phyloP scores from a whole-genome alignment of 75 land plant genomes.

The Cryptomeria japonica region DNA sequence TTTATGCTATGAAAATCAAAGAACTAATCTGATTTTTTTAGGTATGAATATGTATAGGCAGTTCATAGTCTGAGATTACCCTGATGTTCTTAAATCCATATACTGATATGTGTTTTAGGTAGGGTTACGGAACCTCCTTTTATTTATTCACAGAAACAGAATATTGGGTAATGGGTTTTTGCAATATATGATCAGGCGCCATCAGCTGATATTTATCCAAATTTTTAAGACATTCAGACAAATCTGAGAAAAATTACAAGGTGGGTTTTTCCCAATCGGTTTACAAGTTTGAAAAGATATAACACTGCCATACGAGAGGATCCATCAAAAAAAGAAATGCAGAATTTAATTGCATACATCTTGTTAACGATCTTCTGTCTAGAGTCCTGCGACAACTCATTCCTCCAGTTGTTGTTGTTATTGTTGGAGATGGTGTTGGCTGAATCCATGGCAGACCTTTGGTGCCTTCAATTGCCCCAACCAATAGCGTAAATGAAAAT shows the following conservation, averaged over 20 bases:
- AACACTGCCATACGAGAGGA: neutral
- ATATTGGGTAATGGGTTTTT: neutral
- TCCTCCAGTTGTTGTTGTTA: neutral
- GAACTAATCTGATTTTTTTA: too few species aligned
- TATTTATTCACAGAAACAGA: neutral
- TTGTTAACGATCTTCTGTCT: slow-evolving; percentile 11
- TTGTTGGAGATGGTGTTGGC: neutral
- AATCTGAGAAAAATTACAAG: neutral
- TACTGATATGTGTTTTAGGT: neutral
- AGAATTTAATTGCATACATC: neutral
- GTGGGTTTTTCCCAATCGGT: neutral
- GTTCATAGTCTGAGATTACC: neutral
- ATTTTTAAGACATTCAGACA: neutral
- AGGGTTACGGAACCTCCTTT: neutral
- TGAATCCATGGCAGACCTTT: neutral
- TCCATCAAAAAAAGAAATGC: neutral
- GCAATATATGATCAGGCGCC: neutral
- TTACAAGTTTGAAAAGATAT: neutral
- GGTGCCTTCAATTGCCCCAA: neutral
- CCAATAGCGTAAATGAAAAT: neutral
- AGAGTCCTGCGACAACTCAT: neutral
- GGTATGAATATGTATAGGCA: neutral
- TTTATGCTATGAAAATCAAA: too few species aligned
- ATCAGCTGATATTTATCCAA: neutral
- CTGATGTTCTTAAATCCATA: too few species aligned